phyloP scores from a whole-genome alignment of 306 rosid genomes.

The Lagenaria siceraria region DNA sequence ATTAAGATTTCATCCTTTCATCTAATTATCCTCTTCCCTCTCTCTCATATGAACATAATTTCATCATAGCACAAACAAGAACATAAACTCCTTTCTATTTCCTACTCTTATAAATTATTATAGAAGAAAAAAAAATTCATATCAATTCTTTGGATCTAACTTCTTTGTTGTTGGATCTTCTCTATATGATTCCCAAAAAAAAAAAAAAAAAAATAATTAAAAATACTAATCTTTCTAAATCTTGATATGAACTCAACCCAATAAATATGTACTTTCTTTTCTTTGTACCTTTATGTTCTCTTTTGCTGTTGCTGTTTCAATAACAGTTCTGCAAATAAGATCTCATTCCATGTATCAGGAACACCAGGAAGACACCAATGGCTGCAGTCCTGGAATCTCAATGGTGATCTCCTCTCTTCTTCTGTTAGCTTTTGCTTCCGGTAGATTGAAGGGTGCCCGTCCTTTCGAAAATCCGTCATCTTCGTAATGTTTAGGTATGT shows the following conservation, averaged over 20 bases:
- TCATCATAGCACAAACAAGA: slow-evolving; percentile 2
- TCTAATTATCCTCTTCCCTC: neutral
- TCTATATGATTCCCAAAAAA: slow-evolving; percentile 11
- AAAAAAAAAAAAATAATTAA: neutral
- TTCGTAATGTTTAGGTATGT: slow-evolving; percentile 68
- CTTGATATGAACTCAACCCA: neutral
- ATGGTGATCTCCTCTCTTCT: slow-evolving; percentile 49
- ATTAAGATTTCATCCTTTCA: neutral
- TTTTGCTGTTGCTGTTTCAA: slow-evolving; percentile 34
- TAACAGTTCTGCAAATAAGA: slow-evolving; percentile 60
- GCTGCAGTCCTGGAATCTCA: slow-evolving; percentile 80
- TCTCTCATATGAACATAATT: neutral
- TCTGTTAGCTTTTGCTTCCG: slow-evolving; percentile 45
- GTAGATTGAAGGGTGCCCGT: slow-evolving; percentile 90
- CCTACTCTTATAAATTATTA: slow-evolving; percentile 7
- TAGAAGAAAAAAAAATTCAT: slow-evolving; percentile 1
- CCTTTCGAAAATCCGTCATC: slow-evolving; percentile 87
- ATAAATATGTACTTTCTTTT: neutral
- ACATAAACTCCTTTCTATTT: neutral
- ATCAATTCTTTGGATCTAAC: neutral
- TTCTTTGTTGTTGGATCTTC: slow-evolving; percentile 7
- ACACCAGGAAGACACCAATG: slow-evolving; percentile 99
- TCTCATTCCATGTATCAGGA: slow-evolving; percentile 88
- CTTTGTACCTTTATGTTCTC: slow-evolving; percentile 33
- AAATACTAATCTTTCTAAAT: slow-evolving; percentile 6